Base-by-base conservation (phyloP, 164 flowering plant species). In the Macadamia integrifolia region DNA sequence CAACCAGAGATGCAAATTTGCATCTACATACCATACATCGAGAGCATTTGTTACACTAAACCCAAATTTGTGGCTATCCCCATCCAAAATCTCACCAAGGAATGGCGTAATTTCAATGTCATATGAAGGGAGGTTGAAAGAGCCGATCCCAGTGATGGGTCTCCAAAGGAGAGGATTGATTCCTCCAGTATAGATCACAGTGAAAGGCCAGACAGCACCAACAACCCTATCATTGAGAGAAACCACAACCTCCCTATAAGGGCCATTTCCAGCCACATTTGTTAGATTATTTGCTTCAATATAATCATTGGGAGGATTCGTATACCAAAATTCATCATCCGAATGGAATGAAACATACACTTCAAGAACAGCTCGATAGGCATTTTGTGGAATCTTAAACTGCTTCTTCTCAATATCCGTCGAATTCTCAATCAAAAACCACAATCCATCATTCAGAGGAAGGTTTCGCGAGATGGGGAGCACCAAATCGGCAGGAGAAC, bases 1-100 rank as follows among this genome's bases (percentile, higher is more conserved):
- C 78, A 93, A 68, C 97, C 97, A 93, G 66, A 93, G 80, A 79
- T 93, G 98, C 80, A 91, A 76, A 80, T 93, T 93, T 6, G 97
- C 96, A 80, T 90, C 89, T 5, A 92, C 68, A 50, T 66, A 92
- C 98, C 97, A 93, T 12, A 88, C 92, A 65, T 82, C 83, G 74
- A 91, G 66, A 23, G 89, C 89, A 79, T 93, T 79, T 1, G 97
- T 90, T 40, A 93, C 96, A 29, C 83, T 69, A 60, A 93, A 90
- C 14, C 74, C 83, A 15, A 93, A 52, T n/a, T 64, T 46, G 72
- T 93, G 98, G 1, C 55, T 40, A 68, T 82, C 77, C 10, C 91
- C 92, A 75, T 93, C 95, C 58, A 93, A 74, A 52, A 93, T 66
- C 31, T 61, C 79, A 14, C 86, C 94, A 50, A 93, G 68, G 66